Base-by-base conservation (phyloP, 495 filamentous ascomycete genomes). In the Ascobolus immersus region DNA sequence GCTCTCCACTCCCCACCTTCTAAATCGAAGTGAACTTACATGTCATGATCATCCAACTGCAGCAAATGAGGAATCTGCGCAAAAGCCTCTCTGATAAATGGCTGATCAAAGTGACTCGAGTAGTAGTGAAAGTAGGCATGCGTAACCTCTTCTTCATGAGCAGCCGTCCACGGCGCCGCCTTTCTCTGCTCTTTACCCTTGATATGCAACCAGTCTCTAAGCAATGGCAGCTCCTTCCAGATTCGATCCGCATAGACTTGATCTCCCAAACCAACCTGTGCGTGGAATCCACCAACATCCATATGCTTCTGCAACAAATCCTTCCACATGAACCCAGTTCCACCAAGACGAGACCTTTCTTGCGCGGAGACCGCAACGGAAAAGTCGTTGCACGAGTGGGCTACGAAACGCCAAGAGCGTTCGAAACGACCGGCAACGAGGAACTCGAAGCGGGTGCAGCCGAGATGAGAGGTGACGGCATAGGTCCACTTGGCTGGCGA, bases 101-200 rank as follows among this genome's bases (percentile, higher is more conserved):
- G 77, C 53, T 94, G 89, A 39, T 96, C 86, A 45, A 94, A 94
- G 51, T 92, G 81, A 45, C 75, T 82, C 9, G 82, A 89, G 45
- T 96, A 96, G 51, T 92, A 96, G 50, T 94, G 89, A 55, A 96
- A 96, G 54, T 91, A 96, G 2, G 84, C 84, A 54, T 93, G 78
- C 13, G 71, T 69, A 9, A 91, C 76, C 44, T 94, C 89, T 43
- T 94, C 84, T 45, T 96, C 80, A 45, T 93, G 77, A 30, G 75
- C 68, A 11, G 84, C 75, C 3, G 78, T 91, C 86, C 86, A 96
- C 11, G 67, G 62, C 0, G 79, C 71, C 34, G 71, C 90, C 57
- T 82, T 90, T 22, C 89, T 57, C 39, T 80, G 82, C 36, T 94
- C 86, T 39, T 90, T 79, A 2, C 86, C 89, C 39, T 65, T 75